phyloP scores from a whole-genome alignment of 2,329 filamentous ascomycete genomes.

The Claviceps sp. region DNA sequence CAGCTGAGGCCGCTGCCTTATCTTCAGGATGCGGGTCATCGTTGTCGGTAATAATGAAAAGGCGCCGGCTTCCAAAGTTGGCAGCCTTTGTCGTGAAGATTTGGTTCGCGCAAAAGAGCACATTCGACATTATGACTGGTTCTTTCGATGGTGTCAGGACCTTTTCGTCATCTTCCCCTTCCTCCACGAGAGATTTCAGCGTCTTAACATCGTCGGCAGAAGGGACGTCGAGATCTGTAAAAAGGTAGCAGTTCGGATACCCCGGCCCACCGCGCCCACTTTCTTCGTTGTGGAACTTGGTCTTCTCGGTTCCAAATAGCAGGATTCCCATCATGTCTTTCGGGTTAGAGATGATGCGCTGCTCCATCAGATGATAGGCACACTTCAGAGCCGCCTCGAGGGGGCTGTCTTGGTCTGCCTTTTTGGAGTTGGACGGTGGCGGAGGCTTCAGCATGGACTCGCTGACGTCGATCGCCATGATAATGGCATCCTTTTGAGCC shows the following conservation, averaged over 20 bases:
- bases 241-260: constrained; percentile 86
- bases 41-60: constrained; percentile 95
- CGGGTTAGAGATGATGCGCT: constrained; percentile 93
- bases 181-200: constrained; percentile 62
- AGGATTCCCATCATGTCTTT: constrained; percentile 95
- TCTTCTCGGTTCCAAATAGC: constrained; percentile 78
- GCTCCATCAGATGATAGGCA: constrained; percentile 90
- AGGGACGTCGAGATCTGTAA: constrained; percentile 78
- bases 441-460: constrained; percentile 68
- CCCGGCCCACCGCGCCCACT: constrained; percentile 44
- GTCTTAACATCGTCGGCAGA: constrained; percentile 75
- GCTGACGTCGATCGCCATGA: constrained; percentile 90
- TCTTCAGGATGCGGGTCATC: constrained; percentile 68
- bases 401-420: constrained; percentile 64
- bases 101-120: constrained; percentile 91
- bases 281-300: constrained; percentile 60
- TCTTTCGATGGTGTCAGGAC: constrained; percentile 59
- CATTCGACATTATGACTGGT: constrained; percentile 66
- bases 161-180: constrained; percentile 56
- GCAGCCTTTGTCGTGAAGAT: constrained; percentile 91
- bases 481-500: constrained; percentile 89
- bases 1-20: constrained; percentile 59
- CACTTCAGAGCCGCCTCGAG: constrained; percentile 80
- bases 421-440: constrained; percentile 52
- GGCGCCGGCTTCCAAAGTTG: constrained; percentile 79